Conservation (phyloP, 1,284 basidiomycete species). For the Naganishia sp. region DNA sequence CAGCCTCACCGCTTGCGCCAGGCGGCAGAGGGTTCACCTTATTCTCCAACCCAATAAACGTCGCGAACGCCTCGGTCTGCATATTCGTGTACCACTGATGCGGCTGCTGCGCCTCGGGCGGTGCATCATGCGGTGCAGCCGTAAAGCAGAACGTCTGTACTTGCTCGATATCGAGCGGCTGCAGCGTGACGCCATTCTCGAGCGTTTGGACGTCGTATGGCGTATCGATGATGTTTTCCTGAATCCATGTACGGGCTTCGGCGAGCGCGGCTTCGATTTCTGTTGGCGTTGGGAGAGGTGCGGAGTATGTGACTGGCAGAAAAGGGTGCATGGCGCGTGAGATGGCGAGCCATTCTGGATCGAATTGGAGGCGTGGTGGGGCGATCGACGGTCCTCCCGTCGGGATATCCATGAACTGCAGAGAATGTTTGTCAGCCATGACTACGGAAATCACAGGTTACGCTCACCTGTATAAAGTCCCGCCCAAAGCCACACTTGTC, state of each 20-base stretch:
- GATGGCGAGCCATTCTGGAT: constrained; percentile 92
- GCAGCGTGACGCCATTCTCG: constrained; percentile 56
- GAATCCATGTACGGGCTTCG: constrained; percentile 14
- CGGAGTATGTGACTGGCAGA: constrained; percentile 63
- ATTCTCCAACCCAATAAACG: constrained; percentile 76
- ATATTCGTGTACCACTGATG: constrained; percentile 82
- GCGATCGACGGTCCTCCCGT: constrained; percentile 35
- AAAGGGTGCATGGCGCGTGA: constrained; percentile 79
- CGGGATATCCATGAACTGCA: constrained; percentile 70
- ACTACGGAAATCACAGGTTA: neutral
- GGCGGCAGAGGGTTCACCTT: constrained; percentile 65
- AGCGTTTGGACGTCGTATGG: constrained; percentile 60
- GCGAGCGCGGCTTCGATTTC: constrained; percentile 56
- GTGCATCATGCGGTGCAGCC: constrained; percentile 12
- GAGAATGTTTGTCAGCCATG: neutral
- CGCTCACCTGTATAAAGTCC: constrained; percentile 78
- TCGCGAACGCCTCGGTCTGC: constrained; percentile 84
- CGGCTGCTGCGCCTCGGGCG: constrained; percentile 44
- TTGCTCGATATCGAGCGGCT: constrained; percentile 34
- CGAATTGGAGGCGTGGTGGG: constrained; percentile 63
- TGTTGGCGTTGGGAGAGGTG: constrained; percentile 65
- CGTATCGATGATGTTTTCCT: constrained; percentile 13
- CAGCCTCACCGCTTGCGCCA: neutral
- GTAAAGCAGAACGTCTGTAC: constrained; percentile 18
- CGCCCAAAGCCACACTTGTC: constrained; percentile 85